phyloP scores from a whole-genome alignment of 139 green algal species.

The Eudorina sp. region DNA sequence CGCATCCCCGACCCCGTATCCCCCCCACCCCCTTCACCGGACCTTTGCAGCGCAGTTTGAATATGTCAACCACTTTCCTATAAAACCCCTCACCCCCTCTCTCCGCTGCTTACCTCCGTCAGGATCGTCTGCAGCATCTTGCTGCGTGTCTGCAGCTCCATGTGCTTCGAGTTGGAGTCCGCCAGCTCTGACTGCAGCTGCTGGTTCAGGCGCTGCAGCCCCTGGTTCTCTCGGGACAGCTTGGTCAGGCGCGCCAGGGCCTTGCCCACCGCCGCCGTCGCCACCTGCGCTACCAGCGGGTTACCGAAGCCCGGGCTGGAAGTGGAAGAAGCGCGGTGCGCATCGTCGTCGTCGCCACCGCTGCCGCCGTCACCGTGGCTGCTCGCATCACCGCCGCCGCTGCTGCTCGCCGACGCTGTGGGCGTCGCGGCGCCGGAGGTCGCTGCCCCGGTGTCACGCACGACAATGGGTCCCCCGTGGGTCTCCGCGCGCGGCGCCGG shows the following conservation, averaged over 20 bases:
- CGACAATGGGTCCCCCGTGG: too few species aligned
- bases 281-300: conserved; percentile 5
- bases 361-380: not conserved
- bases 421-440: too few species aligned
- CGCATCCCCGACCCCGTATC: not conserved
- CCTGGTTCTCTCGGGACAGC: conserved; percentile 30
- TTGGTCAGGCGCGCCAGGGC: conserved; percentile 19
- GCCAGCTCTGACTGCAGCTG: conserved; percentile 21
- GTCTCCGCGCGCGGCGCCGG: too few species aligned
- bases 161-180: not conserved
- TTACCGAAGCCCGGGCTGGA: not conserved
- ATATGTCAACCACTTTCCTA: too few species aligned
- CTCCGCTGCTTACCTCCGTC: conserved; percentile 13
- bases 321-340: too few species aligned
- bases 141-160: conserved; percentile 6
- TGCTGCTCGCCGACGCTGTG: not conserved
- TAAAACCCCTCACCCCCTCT: not conserved
- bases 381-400: not conserved
- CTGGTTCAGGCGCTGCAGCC: conserved; percentile 29
- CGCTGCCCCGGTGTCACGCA: too few species aligned
- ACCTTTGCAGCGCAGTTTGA: too few species aligned
- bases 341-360: not conserved
- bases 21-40: not conserved
- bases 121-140: conserved; percentile 18
- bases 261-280: not conserved